Conservation (phyloP, 805 yeast species). For the Suhomyces sp. region DNA sequence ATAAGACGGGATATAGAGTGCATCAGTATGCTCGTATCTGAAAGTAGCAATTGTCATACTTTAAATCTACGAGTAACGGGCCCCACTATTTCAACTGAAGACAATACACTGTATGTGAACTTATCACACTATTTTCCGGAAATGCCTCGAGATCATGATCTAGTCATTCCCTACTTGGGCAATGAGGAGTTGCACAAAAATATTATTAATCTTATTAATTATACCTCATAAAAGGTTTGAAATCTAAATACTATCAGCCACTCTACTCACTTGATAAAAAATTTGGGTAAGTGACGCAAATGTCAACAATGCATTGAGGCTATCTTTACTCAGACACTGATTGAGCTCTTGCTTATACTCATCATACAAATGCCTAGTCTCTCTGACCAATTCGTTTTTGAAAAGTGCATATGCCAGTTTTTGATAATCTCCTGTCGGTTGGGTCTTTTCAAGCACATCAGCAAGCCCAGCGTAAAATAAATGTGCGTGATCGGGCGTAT, state of each 20-base stretch:
- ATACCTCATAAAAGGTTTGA: background rate
- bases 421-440: slow-evolving; percentile 13
- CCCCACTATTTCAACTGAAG: slow-evolving; percentile 8
- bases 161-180: slow-evolving; percentile 14
- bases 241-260: slow-evolving; percentile 8
- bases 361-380: slow-evolving; percentile 20
- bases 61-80: slow-evolving; percentile 10
- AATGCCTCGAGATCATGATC: slow-evolving; percentile 9
- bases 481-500: slow-evolving; percentile 19
- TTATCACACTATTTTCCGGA: slow-evolving; percentile 8
- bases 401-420: slow-evolving; percentile 16
- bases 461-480: slow-evolving; percentile 22
- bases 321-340: slow-evolving; percentile 5
- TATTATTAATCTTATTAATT: background rate
- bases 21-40: background rate
- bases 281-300: slow-evolving; percentile 19
- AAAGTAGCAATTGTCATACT: slow-evolving; percentile 1
- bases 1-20: slow-evolving; percentile 10
- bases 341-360: slow-evolving; percentile 5
- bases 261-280: slow-evolving; percentile 15
- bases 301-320: slow-evolving; percentile 13
- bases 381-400: slow-evolving; percentile 17
- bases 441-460: slow-evolving; percentile 17
- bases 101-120: slow-evolving; percentile 13
- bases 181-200: slow-evolving; percentile 14